Evolutionary conservation across 1,284 basidiomycete species (phyloP).

Genomic region (Flammula alnicola): DNA sequence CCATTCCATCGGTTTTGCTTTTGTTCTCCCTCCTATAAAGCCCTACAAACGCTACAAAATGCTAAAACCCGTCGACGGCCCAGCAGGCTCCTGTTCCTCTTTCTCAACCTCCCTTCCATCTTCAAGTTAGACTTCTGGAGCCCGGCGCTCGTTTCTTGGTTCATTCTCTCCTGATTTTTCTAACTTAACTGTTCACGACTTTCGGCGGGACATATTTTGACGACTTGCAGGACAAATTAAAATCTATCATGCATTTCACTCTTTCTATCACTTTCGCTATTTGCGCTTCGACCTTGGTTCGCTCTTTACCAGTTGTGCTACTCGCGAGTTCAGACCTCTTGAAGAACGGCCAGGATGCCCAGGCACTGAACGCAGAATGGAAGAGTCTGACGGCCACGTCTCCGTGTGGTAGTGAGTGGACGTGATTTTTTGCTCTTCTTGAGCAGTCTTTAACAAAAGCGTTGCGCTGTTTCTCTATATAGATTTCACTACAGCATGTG

Average conservation of each 20-base stretch:
- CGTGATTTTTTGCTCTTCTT: not conserved
- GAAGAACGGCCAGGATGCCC: slow-evolving; percentile 51
- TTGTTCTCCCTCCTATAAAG: slow-evolving; percentile 15
- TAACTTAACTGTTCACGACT: slow-evolving; percentile 1
- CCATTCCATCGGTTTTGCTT: not conserved
- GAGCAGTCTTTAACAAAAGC: too few species aligned
- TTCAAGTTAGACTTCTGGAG: slow-evolving; percentile 32
- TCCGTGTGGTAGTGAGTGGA: slow-evolving; percentile 47
- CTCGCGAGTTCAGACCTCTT: slow-evolving; percentile 42
- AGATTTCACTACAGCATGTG: slow-evolving; percentile 52
- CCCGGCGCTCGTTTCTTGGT: slow-evolving; percentile 35
- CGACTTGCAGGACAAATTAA: slow-evolving; percentile 2
- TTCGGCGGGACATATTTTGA: slow-evolving; percentile 2
- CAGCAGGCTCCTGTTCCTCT: slow-evolving; percentile 7
- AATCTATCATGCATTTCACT: slow-evolving; percentile 33
- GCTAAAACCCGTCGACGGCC: too few species aligned
- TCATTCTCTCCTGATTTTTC: slow-evolving; percentile 1
- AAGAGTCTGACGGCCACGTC: slow-evolving; percentile 40
- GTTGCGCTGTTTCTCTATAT: too few species aligned
- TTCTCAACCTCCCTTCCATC: slow-evolving; percentile 13
- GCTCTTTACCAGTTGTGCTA: slow-evolving; percentile 39
- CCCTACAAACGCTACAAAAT: not conserved
- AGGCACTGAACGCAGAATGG: slow-evolving; percentile 53
- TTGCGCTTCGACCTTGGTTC: slow-evolving; percentile 26
- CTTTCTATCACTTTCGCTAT: slow-evolving; percentile 32